These are phyloP conservation scores for Blastocrithidia nonstop DNA, from an alignment of 208 protist genomes.

Conservation along the genomic window DNA sequence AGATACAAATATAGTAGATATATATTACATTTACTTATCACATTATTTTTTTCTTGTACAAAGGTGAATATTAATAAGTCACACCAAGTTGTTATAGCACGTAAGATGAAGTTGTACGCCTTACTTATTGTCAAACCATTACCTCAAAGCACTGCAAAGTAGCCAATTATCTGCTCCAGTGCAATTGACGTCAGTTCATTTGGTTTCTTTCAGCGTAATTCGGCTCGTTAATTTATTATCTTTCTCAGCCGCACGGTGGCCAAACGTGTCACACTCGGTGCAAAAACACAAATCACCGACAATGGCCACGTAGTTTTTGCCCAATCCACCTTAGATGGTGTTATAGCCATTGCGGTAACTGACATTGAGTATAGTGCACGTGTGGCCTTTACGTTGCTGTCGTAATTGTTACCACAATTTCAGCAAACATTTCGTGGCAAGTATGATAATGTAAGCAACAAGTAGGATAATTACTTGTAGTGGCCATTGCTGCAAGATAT, in stretches of 20 bases:
- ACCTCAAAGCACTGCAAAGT: constrained; percentile 24
- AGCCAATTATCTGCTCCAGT: constrained; percentile 59
- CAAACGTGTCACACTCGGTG: constrained; percentile 38
- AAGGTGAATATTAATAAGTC: not conserved
- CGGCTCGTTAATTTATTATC: constrained; percentile 69
- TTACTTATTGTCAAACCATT: constrained; percentile 47
- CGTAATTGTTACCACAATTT: constrained; percentile 48
- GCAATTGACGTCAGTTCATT: constrained; percentile 80
- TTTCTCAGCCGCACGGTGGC: constrained; percentile 77
- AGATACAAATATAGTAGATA: constrained; percentile 1
- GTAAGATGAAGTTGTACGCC: constrained; percentile 66
- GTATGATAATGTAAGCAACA: constrained; percentile 31
- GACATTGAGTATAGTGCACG: constrained; percentile 78
- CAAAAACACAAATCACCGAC: constrained; percentile 69
- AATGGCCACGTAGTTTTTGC: constrained; percentile 71
- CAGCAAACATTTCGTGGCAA: constrained; percentile 75
- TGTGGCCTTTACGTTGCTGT: constrained; percentile 78
- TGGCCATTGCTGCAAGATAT: constrained; percentile 64
- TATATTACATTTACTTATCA: constrained; percentile 3
- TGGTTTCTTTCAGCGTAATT: constrained; percentile 75
- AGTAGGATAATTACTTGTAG: constrained; percentile 56
- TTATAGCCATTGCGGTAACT: constrained; percentile 63
- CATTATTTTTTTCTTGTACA: not conserved
- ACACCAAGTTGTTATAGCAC: constrained; percentile 3
- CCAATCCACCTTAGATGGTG: constrained; percentile 42